phyloP scores from a whole-genome alignment of 805 yeast genomes.

The Deakozyma indianensis region DNA sequence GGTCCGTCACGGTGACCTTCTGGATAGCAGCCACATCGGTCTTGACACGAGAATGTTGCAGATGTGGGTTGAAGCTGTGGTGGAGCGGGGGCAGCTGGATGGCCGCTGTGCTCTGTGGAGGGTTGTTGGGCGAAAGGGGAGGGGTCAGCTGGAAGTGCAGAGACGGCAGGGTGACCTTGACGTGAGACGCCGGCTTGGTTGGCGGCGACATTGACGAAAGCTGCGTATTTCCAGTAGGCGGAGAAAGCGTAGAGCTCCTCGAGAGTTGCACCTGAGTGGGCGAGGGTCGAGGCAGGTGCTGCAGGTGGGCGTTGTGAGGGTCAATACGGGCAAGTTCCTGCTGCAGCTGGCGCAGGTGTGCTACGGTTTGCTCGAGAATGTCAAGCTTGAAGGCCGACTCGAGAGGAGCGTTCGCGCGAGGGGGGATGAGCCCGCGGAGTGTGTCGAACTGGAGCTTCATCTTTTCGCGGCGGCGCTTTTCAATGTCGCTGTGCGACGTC shows the following conservation, averaged over 20 bases:
- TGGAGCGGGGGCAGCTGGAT: slow-evolving; percentile 1
- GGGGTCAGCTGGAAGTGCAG: slow-evolving; percentile 2
- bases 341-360: slow-evolving; percentile 60
- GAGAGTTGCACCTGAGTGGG: too few species aligned
- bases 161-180: slow-evolving; percentile 1
- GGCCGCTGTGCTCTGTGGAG: neutral
- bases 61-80: neutral
- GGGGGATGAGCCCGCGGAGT: slow-evolving; percentile 61
- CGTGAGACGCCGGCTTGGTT: neutral
- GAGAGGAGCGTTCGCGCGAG: slow-evolving; percentile 34
- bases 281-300: too few species aligned
- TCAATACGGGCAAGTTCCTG: neutral
- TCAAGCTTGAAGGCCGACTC: slow-evolving; percentile 68
- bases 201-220: neutral
- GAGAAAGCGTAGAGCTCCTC: neutral
- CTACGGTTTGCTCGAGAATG: slow-evolving; percentile 69
- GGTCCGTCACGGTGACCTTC: slow-evolving; percentile 1
- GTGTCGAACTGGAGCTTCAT: slow-evolving; percentile 78
- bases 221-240: too few species aligned
- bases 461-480: slow-evolving; percentile 61
- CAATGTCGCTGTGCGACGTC: slow-evolving; percentile 62
- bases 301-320: neutral
- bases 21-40: neutral
- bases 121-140: neutral
- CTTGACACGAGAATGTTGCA: neutral